phyloP scores from a whole-genome alignment of 805 yeast genomes.

The Lipomyces mesembrius region DNA sequence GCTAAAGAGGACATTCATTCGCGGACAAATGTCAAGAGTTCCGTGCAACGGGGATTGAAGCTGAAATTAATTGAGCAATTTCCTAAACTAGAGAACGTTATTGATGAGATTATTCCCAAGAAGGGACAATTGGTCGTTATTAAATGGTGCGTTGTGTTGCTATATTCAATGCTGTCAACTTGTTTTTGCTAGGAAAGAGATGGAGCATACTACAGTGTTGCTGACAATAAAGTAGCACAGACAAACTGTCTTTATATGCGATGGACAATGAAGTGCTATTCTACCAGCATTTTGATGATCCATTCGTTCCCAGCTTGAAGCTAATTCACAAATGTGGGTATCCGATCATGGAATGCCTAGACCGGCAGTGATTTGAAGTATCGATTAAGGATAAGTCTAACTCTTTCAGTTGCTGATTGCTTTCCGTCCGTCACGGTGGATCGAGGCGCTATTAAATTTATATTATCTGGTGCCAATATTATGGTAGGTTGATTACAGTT shows the following conservation, averaged over 20 bases:
- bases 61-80: constrained; percentile 72
- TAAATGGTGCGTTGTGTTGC: constrained; percentile 58
- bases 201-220: not conserved
- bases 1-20: constrained; percentile 86
- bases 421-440: constrained; percentile 91
- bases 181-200: not conserved
- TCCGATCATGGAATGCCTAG: not conserved
- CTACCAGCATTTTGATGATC: constrained; percentile 80
- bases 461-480: constrained; percentile 92
- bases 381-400: not conserved
- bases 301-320: constrained; percentile 73
- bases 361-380: not conserved
- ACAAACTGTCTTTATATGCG: constrained; percentile 73
- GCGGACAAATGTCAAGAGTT: constrained; percentile 87
- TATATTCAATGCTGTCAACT: not conserved
- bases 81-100: constrained; percentile 71
- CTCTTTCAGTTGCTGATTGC: constrained; percentile 57
- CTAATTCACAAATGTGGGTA: constrained; percentile 66
- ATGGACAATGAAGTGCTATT: constrained; percentile 74
- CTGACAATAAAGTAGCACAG: constrained; percentile 54
- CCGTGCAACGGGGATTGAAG: constrained; percentile 89
- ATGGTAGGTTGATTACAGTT: constrained; percentile 61
- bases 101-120: constrained; percentile 86
- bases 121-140: constrained; percentile 77
- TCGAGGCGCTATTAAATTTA: constrained; percentile 94